Conservation (phyloP, 2,329 filamentous ascomycete species). For the Colletotrichum sp. region DNA sequence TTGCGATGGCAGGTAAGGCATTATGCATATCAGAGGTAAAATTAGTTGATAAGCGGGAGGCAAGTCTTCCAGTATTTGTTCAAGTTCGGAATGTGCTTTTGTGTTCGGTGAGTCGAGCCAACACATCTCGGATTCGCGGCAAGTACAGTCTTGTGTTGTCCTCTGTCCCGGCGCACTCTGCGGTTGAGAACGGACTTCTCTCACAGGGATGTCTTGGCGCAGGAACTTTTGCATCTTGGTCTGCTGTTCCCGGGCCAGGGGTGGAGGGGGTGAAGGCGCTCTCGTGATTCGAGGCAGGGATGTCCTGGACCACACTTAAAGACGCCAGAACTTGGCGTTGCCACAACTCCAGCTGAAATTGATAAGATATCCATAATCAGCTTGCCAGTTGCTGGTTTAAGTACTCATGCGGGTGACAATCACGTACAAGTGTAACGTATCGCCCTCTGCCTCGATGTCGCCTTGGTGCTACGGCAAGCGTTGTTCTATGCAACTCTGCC, state of each 20-base stretch:
- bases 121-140: neutral
- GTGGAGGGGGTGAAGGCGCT: neutral
- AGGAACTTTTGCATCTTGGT: neutral
- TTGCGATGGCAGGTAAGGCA: neutral
- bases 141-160: rapidly evolving
- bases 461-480: too few species aligned
- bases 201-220: neutral
- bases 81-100: rapidly evolving
- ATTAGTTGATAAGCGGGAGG: rapidly evolving
- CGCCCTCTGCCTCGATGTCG: too few species aligned
- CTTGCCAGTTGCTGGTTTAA: neutral
- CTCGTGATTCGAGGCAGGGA: neutral
- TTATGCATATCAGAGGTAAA: neutral
- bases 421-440: rapidly evolving
- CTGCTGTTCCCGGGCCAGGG: neutral
- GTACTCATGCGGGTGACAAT: neutral
- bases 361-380: neutral
- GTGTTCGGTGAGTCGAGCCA: neutral
- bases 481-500: too few species aligned
- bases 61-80: neutral
- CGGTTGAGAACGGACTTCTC: neutral
- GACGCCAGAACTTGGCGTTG: neutral
- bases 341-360: neutral
- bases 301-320: neutral
- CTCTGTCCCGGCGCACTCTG: neutral